Conservation (phyloP, 441 rosid genomes). For the Euphorbia celastroides region DNA sequence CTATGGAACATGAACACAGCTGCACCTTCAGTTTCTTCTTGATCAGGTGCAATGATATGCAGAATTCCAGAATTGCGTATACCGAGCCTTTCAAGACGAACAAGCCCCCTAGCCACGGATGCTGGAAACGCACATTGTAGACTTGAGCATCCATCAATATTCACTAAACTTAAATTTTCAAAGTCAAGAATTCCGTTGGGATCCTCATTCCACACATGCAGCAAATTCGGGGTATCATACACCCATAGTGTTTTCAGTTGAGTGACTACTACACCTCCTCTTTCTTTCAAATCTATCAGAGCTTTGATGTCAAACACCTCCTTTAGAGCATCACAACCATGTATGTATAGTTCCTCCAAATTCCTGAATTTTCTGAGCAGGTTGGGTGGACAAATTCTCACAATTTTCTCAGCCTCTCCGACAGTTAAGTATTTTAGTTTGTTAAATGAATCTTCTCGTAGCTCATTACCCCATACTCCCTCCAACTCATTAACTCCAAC, state of each 20-base stretch:
- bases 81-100: background rate
- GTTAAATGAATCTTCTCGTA: conserved; percentile 14
- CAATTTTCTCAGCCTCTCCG: background rate
- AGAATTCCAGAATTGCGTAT: background rate
- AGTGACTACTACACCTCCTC: background rate
- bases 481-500: background rate
- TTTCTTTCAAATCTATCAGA: background rate
- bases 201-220: conserved; percentile 24
- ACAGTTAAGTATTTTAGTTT: background rate
- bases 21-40: background rate
- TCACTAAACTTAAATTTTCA: background rate
- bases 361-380: background rate
- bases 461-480: conserved; percentile 18
- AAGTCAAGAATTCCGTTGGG: conserved; percentile 17
- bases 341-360: background rate
- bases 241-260: background rate
- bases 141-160: background rate
- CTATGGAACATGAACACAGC: background rate
- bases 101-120: background rate
- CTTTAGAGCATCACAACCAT: conserved; percentile 13
- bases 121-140: background rate
- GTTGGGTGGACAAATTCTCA: conserved; percentile 5
- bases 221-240: conserved; percentile 14
- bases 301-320: conserved; percentile 23
- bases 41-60: background rate